Conservation (phyloP, 805 yeast genomes). For the Hanseniaspora vineae region DNA sequence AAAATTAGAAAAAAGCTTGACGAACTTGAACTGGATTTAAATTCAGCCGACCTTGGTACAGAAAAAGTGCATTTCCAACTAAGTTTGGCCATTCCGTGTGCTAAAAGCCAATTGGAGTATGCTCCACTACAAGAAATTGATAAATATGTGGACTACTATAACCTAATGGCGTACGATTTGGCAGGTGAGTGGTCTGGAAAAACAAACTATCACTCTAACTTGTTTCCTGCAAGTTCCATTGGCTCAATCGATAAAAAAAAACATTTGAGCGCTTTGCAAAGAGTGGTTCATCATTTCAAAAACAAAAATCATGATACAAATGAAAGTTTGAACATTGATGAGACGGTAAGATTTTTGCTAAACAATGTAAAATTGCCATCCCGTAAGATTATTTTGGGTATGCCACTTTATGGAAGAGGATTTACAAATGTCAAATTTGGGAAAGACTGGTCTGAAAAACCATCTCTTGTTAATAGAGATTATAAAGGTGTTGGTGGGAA, state of each 20-base stretch:
- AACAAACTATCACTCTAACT: slow-evolving; percentile 60
- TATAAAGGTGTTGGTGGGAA: slow-evolving; percentile 34
- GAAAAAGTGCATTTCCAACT: slow-evolving; percentile 28
- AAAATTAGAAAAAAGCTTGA: slow-evolving; percentile 29
- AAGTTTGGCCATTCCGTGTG: slow-evolving; percentile 70
- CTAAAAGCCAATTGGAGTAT: slow-evolving; percentile 29
- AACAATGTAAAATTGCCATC: slow-evolving; percentile 28
- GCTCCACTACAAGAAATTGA: slow-evolving; percentile 45
- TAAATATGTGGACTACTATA: slow-evolving; percentile 51
- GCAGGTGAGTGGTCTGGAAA: slow-evolving; percentile 60
- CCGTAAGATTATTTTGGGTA: slow-evolving; percentile 57
- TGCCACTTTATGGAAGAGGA: slow-evolving; percentile 74
- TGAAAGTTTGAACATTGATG: slow-evolving; percentile 33
- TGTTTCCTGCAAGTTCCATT: slow-evolving; percentile 24
- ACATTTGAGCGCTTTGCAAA: no score
- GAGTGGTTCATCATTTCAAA: no score
- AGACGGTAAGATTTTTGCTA: slow-evolving; percentile 34
- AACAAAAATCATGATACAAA: slow-evolving; percentile 10
- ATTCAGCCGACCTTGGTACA: slow-evolving; percentile 6
- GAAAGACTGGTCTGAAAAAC: slow-evolving; percentile 1
- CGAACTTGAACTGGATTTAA: slow-evolving; percentile 22
- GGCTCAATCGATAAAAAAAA: neutral
- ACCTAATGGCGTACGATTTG: slow-evolving; percentile 86
- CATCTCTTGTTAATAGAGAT: slow-evolving; percentile 20
- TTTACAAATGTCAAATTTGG: slow-evolving; percentile 31